phyloP scores from a whole-genome alignment of 495 filamentous ascomycete species.

The Penicillium waksmanii region DNA sequence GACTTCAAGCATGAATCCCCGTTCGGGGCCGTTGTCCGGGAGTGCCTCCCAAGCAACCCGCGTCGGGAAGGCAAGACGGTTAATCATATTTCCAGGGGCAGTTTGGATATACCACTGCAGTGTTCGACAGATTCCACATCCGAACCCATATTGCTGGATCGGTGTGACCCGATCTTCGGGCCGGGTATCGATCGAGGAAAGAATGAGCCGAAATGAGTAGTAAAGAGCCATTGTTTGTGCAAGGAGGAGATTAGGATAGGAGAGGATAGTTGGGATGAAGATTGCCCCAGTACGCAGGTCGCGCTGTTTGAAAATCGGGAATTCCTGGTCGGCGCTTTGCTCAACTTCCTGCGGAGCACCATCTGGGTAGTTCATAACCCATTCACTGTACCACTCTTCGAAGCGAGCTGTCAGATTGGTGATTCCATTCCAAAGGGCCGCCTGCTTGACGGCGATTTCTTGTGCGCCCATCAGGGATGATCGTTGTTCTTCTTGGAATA shows the following conservation, averaged over 20 bases:
- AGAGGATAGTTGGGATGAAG: constrained; percentile 39
- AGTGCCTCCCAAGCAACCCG: constrained; percentile 51
- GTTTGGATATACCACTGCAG: constrained; percentile 46
- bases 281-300: constrained; percentile 44
- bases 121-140: constrained; percentile 47
- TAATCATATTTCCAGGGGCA: constrained; percentile 51
- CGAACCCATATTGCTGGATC: constrained; percentile 43
- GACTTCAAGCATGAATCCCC: constrained; percentile 42
- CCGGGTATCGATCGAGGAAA: constrained; percentile 44
- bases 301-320: constrained; percentile 45
- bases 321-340: constrained; percentile 28
- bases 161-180: constrained; percentile 38
- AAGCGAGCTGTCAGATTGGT: constrained; percentile 39
- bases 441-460: constrained; percentile 43
- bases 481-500: constrained; percentile 28
- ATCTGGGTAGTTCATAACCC: constrained; percentile 39
- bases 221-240: constrained; percentile 51
- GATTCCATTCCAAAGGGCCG: constrained; percentile 42
- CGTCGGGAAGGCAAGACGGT: constrained; percentile 48
- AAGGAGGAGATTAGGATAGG: constrained; percentile 46
- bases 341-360: constrained; percentile 38
- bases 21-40: constrained; percentile 42
- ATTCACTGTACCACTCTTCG: constrained; percentile 40
- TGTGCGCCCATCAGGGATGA: constrained; percentile 33
- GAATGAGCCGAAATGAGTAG: constrained; percentile 38